phyloP scores from a whole-genome alignment of 108 stramenopile genomes.

The Nitzschia sp. region DNA sequence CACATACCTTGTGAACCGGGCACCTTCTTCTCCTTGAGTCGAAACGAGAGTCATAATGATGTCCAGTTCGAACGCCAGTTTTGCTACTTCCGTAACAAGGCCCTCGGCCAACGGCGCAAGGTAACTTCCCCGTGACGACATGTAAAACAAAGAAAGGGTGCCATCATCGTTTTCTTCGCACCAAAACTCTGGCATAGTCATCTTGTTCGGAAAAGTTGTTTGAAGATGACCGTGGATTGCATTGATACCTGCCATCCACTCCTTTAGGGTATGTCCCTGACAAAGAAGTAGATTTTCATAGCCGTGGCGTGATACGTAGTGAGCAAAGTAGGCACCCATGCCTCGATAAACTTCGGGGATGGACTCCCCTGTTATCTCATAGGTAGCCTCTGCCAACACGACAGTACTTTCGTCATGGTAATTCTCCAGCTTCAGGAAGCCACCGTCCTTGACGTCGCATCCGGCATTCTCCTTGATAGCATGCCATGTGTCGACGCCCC shows the following conservation, averaged over 20 bases:
- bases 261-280: conserved; percentile 46
- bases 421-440: conserved; percentile 51
- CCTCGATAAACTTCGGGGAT: conserved; percentile 53
- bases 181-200: conserved; percentile 62
- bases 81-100: conserved; percentile 41
- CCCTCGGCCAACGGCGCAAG: conserved; percentile 38
- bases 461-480: conserved; percentile 55
- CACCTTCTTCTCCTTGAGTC: not conserved
- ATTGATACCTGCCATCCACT: conserved; percentile 63
- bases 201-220: conserved; percentile 46
- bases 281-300: conserved; percentile 56
- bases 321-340: conserved; percentile 57
- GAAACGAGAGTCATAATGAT: conserved; percentile 23
- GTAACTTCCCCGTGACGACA: conserved; percentile 27
- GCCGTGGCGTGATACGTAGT: conserved; percentile 53
- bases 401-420: conserved; percentile 56
- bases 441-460: conserved; percentile 46
- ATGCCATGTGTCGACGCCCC: conserved; percentile 59
- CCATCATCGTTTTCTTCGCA: conserved; percentile 44
- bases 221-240: conserved; percentile 56
- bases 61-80: conserved; percentile 39
- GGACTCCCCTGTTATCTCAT: conserved; percentile 38
- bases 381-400: conserved; percentile 51
- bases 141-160: conserved; percentile 35
- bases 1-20: not conserved